Conservation (phyloP, 2,329 filamentous ascomycete species). For the Diaporthe australafricana region DNA sequence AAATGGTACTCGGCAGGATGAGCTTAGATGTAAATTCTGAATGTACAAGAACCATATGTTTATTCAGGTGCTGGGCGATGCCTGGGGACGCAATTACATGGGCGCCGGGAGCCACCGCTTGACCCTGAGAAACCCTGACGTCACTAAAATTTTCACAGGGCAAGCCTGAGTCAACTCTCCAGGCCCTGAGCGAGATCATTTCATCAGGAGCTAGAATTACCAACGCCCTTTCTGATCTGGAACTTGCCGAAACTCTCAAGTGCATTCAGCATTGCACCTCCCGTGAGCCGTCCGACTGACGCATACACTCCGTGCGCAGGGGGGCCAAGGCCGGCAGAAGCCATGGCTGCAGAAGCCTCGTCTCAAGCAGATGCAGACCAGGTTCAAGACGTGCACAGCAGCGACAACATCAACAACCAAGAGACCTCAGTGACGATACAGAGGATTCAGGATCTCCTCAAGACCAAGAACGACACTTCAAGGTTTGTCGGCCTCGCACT, state of each 20-base stretch:
- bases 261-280: not conserved
- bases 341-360: constrained; percentile 3
- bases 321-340: not conserved
- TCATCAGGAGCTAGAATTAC: rapidly evolving
- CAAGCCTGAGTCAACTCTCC: not conserved
- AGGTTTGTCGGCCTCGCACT: constrained; percentile 76
- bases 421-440: constrained; percentile 47
- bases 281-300: too few relatives aligned
- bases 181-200: not conserved
- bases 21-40: too few relatives aligned
- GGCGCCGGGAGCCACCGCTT: not conserved
- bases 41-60: too few relatives aligned
- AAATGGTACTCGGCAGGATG: too few relatives aligned
- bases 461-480: constrained; percentile 73
- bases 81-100: not conserved
- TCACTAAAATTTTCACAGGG: constrained; percentile 14
- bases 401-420: not conserved
- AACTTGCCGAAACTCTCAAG: too few relatives aligned
- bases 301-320: too few relatives aligned
- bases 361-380: not conserved
- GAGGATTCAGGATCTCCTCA: constrained; percentile 67
- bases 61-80: too few relatives aligned
- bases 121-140: constrained; percentile 11
- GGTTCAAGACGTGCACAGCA: not conserved
- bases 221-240: not conserved